Conservation (phyloP, 345 rosid species). For the Salix dunnii region DNA sequence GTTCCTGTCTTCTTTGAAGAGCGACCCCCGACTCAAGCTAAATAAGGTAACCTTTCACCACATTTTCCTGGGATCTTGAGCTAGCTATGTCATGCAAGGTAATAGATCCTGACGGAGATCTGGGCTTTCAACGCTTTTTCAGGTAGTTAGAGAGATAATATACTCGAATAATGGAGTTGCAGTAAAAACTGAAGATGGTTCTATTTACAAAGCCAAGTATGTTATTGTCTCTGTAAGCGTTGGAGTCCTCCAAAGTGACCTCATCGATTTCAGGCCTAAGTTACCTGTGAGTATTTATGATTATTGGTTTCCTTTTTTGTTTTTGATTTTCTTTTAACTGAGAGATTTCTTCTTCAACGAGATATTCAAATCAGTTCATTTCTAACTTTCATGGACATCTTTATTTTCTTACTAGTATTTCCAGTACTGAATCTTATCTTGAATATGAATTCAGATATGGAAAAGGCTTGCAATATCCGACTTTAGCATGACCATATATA, state of each 20-base stretch:
- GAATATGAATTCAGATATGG: constrained; percentile 25
- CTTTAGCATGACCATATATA: constrained; percentile 30
- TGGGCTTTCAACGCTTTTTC: not conserved
- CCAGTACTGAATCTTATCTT: not conserved
- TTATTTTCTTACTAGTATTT: not conserved
- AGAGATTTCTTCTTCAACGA: not conserved
- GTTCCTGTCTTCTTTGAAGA: constrained; percentile 16
- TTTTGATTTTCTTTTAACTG: not conserved
- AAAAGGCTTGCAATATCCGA: constrained; percentile 26
- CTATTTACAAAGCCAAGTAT: constrained; percentile 17
- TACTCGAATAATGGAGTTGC: constrained; percentile 23
- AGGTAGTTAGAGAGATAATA: constrained; percentile 21
- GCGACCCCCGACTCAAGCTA: constrained; percentile 31
- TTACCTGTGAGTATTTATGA: constrained; percentile 19
- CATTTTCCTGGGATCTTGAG: not conserved
- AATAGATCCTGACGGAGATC: not conserved
- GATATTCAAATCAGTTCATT: not conserved
- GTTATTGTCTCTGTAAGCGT: constrained; percentile 31
- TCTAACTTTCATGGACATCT: not conserved
- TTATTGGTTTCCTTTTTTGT: not conserved
- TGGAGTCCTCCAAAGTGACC: constrained; percentile 32
- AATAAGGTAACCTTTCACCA: constrained; percentile 15
- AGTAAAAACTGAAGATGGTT: constrained; percentile 31
- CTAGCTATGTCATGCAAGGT: not conserved
- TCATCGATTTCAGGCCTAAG: constrained; percentile 26